phyloP scores from a whole-genome alignment of 768 basidiomycete genomes.

The Boletus tomentosulus region DNA sequence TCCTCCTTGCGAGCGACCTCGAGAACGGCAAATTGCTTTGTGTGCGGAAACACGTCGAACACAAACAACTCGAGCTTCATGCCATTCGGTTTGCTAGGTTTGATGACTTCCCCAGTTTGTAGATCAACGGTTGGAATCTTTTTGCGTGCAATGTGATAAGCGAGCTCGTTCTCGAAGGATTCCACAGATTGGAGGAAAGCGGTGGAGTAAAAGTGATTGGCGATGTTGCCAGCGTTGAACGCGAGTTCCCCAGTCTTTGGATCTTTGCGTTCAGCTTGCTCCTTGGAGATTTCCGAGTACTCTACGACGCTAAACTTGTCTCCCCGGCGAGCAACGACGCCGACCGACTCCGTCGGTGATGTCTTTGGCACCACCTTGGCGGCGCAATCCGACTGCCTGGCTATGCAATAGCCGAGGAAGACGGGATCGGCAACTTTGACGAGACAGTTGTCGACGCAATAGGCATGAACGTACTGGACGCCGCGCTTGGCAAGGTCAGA shows the following conservation, averaged over 20 bases:
- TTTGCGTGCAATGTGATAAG: slow-evolving; percentile 97
- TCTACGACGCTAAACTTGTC: slow-evolving; percentile 89
- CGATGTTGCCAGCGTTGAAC: slow-evolving; percentile 96
- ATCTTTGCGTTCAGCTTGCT: slow-evolving; percentile 78
- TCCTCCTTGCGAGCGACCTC: slow-evolving; percentile 87
- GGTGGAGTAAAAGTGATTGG: slow-evolving; percentile 96
- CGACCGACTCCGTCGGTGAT: slow-evolving; percentile 84
- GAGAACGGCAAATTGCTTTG: slow-evolving; percentile 75
- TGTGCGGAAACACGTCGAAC: slow-evolving; percentile 97
- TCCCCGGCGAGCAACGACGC: slow-evolving; percentile 86
- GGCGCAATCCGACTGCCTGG: slow-evolving; percentile 83
- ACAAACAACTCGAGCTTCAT: slow-evolving; percentile 99
- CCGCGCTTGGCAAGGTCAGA: slow-evolving; percentile 73
- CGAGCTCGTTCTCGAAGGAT: slow-evolving; percentile 80
- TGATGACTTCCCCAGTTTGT: slow-evolving; percentile 60
- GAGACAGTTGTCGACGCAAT: slow-evolving; percentile 98
- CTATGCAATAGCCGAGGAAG: slow-evolving; percentile 93
- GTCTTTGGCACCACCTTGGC: slow-evolving; percentile 95
- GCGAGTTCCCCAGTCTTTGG: slow-evolving; percentile 67
- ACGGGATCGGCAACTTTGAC: slow-evolving; percentile 96
- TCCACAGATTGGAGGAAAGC: slow-evolving; percentile 75
- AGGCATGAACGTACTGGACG: slow-evolving; percentile 87
- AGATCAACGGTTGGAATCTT: slow-evolving; percentile 88
- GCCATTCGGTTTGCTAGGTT: slow-evolving; percentile 89
- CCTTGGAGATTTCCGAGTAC: slow-evolving; percentile 91